These are phyloP conservation scores for Saraca asoca DNA, from an alignment of 331 rosid species.

Conservation along the genomic window DNA sequence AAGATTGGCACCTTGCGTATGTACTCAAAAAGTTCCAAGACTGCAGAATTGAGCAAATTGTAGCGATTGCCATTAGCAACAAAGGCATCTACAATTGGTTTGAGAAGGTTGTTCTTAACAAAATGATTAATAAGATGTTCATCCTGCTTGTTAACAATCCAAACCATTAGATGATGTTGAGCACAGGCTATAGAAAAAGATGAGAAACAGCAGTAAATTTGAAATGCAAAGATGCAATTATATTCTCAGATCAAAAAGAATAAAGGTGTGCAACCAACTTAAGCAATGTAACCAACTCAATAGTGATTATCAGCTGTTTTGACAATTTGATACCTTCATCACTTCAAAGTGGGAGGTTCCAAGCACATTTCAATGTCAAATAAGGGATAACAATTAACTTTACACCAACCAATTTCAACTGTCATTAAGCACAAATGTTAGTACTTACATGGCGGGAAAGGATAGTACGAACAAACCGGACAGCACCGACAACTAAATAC, in stretches of 20 bases:
- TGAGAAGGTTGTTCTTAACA: slow-evolving; percentile 74
- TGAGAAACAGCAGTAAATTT: not conserved
- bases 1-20: slow-evolving; percentile 66
- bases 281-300: slow-evolving; percentile 10
- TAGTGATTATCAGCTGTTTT: not conserved
- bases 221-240: slow-evolving; percentile 9
- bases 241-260: not conserved
- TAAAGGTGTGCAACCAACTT: not conserved
- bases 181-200: slow-evolving; percentile 7
- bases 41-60: slow-evolving; percentile 89
- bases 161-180: slow-evolving; percentile 25
- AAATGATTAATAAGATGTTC: slow-evolving; percentile 80
- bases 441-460: slow-evolving; percentile 82
- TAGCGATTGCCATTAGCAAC: slow-evolving; percentile 88
- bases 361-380: not conserved
- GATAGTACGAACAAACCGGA: slow-evolving; percentile 88
- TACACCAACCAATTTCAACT: not conserved
- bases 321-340: too few relatives aligned
- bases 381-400: not conserved
- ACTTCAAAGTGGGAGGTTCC: not conserved
- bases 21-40: slow-evolving; percentile 86
- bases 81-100: slow-evolving; percentile 82
- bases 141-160: slow-evolving; percentile 66
- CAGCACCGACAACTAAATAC: slow-evolving; percentile 91
- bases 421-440: not conserved